Conservation (phyloP, 345 rosid species). For the Citrus inodora region DNA sequence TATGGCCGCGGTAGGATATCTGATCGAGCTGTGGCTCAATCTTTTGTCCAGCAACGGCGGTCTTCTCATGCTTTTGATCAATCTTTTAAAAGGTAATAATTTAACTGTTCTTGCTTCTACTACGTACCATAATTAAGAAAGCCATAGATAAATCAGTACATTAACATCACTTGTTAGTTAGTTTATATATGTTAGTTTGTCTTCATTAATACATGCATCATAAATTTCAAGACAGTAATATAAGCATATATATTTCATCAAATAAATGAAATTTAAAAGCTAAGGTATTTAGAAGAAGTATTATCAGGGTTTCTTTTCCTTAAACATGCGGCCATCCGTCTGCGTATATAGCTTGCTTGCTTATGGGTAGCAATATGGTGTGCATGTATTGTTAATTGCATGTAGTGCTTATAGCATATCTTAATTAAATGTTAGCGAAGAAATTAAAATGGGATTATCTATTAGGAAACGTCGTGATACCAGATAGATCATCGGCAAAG, state of each 20-base stretch:
- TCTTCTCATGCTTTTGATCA: slow-evolving; percentile 21
- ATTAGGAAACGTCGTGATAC: slow-evolving; percentile 45
- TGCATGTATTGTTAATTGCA: too few relatives aligned
- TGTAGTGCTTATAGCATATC: not conserved
- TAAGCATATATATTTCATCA: not conserved
- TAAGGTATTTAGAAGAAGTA: too few relatives aligned
- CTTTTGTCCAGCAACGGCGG: slow-evolving; percentile 46
- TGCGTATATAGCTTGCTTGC: not conserved
- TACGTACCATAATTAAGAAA: not conserved
- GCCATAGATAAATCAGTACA: too few relatives aligned
- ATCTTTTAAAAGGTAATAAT: slow-evolving; percentile 33
- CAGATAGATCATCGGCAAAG: slow-evolving; percentile 31
- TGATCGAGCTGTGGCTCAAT: slow-evolving; percentile 37
- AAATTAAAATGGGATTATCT: not conserved
- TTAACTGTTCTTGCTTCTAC: not conserved
- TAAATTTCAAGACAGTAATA: not conserved
- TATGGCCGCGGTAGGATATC: slow-evolving; percentile 19
- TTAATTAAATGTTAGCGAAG: not conserved
- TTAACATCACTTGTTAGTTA: not conserved
- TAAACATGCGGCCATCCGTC: not conserved
- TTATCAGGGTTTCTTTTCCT: not conserved
- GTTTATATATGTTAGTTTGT: not conserved
- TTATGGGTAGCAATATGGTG: not conserved
- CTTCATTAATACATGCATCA: too few relatives aligned
- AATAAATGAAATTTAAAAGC: too few relatives aligned